A percentile compares a stretch with the other conserved stretches of the same genome.
Conservation (phyloP, 208 protist species). For the Tritrichomonas foetus region DNA sequence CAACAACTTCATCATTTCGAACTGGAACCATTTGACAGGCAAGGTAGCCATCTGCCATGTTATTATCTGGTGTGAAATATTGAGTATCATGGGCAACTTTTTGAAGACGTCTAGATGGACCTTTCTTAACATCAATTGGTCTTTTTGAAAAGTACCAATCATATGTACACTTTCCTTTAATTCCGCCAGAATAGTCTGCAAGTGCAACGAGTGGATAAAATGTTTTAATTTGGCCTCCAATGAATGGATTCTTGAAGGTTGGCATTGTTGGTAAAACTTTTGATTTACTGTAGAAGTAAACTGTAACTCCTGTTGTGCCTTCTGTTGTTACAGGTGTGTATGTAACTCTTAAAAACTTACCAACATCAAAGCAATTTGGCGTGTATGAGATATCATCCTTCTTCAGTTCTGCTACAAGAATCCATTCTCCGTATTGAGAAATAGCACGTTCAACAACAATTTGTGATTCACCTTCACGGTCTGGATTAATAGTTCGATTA, state of each 20-base stretch:
- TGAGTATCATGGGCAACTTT: too few species aligned
- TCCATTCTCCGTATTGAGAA: not conserved
- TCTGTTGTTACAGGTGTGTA: not conserved
- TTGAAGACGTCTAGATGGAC: not conserved
- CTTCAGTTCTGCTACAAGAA: not conserved
- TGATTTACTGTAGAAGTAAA: conserved; percentile 4
- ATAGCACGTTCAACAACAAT: not conserved
- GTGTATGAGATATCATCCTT: not conserved
- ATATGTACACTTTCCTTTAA: not conserved
- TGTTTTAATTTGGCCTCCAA: not conserved
- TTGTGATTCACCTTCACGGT: not conserved
- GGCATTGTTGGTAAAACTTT: not conserved
- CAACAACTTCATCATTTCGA: conserved; percentile 13
- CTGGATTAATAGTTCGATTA: not conserved
- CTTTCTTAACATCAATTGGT: not conserved
- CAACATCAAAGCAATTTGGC: not conserved
- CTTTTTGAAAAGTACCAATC: not conserved
- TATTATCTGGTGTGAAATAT: not conserved
- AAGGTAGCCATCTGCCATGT: not conserved
- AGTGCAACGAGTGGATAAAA: not conserved
- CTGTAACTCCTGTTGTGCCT: not conserved
- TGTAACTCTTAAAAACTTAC: not conserved
- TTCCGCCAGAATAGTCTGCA: not conserved
- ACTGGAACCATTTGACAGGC: not conserved
- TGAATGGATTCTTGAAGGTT: not conserved